A percentile compares a stretch with the other conserved stretches of the same genome.
Evolutionary conservation across 768 basidiomycete species (phyloP).

Genomic region (Agrocybe pediades): DNA sequence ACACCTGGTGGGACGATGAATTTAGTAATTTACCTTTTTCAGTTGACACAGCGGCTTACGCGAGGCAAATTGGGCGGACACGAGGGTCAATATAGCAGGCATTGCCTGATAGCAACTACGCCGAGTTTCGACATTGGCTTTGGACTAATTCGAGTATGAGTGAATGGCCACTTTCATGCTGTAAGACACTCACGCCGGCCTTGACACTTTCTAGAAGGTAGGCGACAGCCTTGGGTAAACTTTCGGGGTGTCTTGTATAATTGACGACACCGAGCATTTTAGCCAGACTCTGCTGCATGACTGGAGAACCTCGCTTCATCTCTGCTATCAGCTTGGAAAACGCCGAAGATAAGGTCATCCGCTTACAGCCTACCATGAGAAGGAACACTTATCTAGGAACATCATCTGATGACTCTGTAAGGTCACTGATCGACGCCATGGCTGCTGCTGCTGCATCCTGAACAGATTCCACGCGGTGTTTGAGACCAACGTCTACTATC

Average conservation of each 20-base stretch:
- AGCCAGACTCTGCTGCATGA: slow-evolving; percentile 74
- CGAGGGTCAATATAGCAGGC: slow-evolving; percentile 47
- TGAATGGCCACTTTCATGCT: neutral
- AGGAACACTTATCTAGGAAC: slow-evolving; percentile 71
- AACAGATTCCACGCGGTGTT: slow-evolving; percentile 60
- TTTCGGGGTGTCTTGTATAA: slow-evolving; percentile 58
- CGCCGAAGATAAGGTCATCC: slow-evolving; percentile 10
- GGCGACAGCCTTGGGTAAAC: slow-evolving; percentile 51
- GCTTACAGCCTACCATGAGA: slow-evolving; percentile 14
- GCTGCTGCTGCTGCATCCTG: slow-evolving; percentile 80
- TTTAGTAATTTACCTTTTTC: slow-evolving; percentile 6
- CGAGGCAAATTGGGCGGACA: slow-evolving; percentile 41
- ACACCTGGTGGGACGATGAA: slow-evolving; percentile 42
- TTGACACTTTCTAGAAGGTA: slow-evolving; percentile 66
- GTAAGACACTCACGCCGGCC: slow-evolving; percentile 43
- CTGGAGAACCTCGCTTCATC: slow-evolving; percentile 49
- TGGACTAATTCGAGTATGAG: slow-evolving; percentile 21
- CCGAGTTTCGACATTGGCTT: slow-evolving; percentile 39
- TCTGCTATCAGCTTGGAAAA: slow-evolving; percentile 63
- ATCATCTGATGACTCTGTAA: slow-evolving; percentile 63
- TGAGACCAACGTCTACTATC: slow-evolving; percentile 72
- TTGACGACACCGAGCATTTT: slow-evolving; percentile 68
- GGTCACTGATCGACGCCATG: slow-evolving; percentile 66
- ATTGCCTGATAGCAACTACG: slow-evolving; percentile 46
- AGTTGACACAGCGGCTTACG: slow-evolving; percentile 38